Base-by-base conservation (phyloP, 192 early-diverging fungal genomes). In the Entomortierella beljakovae region DNA sequence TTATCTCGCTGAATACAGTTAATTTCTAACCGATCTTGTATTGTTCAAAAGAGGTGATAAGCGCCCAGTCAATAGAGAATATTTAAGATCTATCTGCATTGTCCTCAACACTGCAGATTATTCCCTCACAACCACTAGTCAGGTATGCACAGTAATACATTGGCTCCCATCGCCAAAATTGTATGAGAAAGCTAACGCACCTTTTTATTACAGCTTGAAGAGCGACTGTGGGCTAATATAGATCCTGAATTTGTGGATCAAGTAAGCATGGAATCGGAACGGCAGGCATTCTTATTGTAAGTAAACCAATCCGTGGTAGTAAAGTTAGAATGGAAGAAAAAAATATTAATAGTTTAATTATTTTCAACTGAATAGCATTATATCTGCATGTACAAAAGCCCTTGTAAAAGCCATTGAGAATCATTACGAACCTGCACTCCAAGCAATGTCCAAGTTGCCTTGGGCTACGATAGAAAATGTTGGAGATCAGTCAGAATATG, bases 31-130 rank as follows among this genome's bases (percentile, higher is more conserved):
- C n/a, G n/a, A n/a, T 46, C n/a, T 68, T 77, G 22, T 49, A 22
- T 43, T 22, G n/a, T 55, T 34, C 18, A 31, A 22, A 50, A 88
- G 89, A 34, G 88, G 92, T 28, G 89, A 96, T 26, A 90, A 86
- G 53, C 84, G 86, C 57, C 62, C 82, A 3, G 68, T 92, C 43
- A 87, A 84, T 6, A 77, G 86, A 11, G 93, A 95, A 26, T 91
- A 93, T 22, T 81, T 98, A 34, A 80, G 84, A 34, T 87, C 89
- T 15, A 89, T 89, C 2, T 94, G 93, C 64, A 67, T 93, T n/a
- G 88, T 96, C 26, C 82, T 98, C 64, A 98, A 97, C 51, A 99
- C 98, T 0, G 94, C 93, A 0, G 98, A 99, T 80, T 99, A 99
- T 80, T 99, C 97, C 68, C 85, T 87, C 29, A 85, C 88, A 13